Evolutionary conservation across 768 basidiomycete genomes (phyloP).

Genomic region (Exidia glandulosa): DNA sequence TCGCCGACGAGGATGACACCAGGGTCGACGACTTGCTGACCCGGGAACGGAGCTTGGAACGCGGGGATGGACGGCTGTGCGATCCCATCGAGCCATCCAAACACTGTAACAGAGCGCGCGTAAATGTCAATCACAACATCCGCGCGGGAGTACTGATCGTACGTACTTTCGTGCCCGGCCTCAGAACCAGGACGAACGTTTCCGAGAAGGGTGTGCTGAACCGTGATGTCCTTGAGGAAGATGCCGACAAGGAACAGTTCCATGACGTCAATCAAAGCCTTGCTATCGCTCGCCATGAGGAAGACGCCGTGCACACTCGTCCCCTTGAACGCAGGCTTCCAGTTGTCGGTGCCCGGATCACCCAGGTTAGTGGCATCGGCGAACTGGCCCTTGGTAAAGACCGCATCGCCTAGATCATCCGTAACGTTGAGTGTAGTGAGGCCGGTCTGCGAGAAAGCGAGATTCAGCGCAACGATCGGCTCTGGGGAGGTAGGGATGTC

Average conservation of each 20-base stretch:
- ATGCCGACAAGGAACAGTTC: background rate
- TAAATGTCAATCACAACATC: background rate
- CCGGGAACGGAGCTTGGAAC: conserved; percentile 8
- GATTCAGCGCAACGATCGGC: conserved; percentile 5
- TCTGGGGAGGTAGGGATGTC: background rate
- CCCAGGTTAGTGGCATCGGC: conserved; percentile 4
- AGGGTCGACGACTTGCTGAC: conserved; percentile 25
- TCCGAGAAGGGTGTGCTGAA: conserved; percentile 1
- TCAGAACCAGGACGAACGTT: conserved; percentile 3
- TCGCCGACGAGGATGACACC: conserved; percentile 37
- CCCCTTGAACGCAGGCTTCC: conserved; percentile 2
- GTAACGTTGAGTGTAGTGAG: conserved; percentile 5
- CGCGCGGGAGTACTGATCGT: background rate
- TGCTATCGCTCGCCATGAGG: conserved; percentile 3
- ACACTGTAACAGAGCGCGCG: background rate
- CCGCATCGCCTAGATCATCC: conserved; percentile 2
- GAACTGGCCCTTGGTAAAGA: conserved; percentile 1
- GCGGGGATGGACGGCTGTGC: conserved; percentile 3
- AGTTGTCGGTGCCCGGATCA: conserved; percentile 6
- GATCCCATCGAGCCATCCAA: conserved; percentile 7
- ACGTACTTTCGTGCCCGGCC: conserved; percentile 7
- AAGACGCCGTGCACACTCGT: conserved; percentile 6
- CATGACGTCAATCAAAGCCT: background rate
- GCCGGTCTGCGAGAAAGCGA: conserved; percentile 6
- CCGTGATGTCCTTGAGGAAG: background rate